Conservation (phyloP, 2,329 filamentous ascomycete species). For the Claviceps paspali region DNA sequence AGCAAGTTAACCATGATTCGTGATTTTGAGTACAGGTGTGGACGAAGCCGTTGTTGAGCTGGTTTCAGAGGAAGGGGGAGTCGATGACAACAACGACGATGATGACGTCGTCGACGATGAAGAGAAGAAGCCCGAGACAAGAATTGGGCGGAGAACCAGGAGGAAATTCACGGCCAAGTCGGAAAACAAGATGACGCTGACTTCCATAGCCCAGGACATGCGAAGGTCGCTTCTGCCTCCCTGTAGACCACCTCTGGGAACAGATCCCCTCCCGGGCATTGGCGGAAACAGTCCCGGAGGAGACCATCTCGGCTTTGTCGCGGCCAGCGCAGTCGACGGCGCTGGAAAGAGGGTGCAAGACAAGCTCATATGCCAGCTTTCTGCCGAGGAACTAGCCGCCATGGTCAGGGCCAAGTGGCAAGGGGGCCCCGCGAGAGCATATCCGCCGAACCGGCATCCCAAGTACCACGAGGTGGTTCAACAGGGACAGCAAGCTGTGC, state of each 20-base stretch:
- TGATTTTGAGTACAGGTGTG: too few relatives aligned
- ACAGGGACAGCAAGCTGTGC: not conserved
- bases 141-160: too few relatives aligned
- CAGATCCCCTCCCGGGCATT: not conserved
- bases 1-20: too few relatives aligned
- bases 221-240: not conserved
- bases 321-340: too few relatives aligned
- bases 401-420: slow-evolving; percentile 1
- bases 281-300: not conserved
- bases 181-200: slow-evolving; percentile 3
- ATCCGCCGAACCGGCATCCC: slow-evolving; percentile 2
- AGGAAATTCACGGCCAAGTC: too few relatives aligned
- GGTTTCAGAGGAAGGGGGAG: too few relatives aligned
- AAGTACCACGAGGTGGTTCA: not conserved
- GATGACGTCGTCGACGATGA: too few relatives aligned
- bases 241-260: not conserved
- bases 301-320: not conserved
- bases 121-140: too few relatives aligned
- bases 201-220: slow-evolving; percentile 1
- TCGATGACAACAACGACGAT: too few relatives aligned
- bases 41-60: too few relatives aligned
- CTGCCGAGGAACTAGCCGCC: not conserved
- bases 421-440: not conserved
- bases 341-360: slow-evolving; percentile 1
- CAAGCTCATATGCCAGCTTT: slow-evolving; percentile 1